Percentiles rank a stretch among this genome's conserved stretches.
Conservation (phyloP, 208 protist species). For the Acanthamoeba sp. region DNA sequence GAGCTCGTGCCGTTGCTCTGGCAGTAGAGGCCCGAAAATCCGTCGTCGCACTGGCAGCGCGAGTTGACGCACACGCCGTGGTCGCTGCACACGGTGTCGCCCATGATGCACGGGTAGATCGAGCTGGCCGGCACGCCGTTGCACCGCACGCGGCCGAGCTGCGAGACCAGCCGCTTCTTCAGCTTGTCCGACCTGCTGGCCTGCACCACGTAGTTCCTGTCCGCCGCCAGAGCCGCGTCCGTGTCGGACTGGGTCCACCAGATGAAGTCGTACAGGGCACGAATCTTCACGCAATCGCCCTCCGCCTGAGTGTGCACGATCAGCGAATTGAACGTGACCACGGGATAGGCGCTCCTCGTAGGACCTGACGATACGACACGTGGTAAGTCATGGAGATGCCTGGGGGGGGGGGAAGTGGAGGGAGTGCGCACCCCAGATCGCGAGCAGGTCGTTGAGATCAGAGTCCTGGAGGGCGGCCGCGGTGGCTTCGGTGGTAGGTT, state of each 20-base stretch:
- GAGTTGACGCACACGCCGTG: slow-evolving; percentile 47
- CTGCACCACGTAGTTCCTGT: not conserved
- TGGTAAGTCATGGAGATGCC: too few relatives aligned
- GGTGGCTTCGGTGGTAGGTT: not conserved
- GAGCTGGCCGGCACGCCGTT: slow-evolving; percentile 29
- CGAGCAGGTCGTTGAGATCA: not conserved
- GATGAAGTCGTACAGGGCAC: slow-evolving; percentile 33
- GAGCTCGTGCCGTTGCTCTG: slow-evolving; percentile 12
- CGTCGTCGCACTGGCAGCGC: slow-evolving; percentile 41
- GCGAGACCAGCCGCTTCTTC: not conserved
- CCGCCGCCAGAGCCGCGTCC: not conserved
- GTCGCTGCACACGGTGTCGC: slow-evolving; percentile 29
- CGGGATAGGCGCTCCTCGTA: not conserved
- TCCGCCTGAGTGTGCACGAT: not conserved
- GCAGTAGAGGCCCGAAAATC: not conserved
- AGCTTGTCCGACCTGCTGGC: not conserved
- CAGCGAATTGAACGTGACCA: slow-evolving; percentile 27
- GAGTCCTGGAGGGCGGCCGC: not conserved
- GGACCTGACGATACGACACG: not conserved
- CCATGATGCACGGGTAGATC: slow-evolving; percentile 20
- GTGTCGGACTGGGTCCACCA: not conserved
- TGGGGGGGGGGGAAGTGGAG: not conserved
- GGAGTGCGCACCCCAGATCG: not conserved
- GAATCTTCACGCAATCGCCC: not conserved
- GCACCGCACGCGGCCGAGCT: slow-evolving; percentile 6